Conservation (phyloP, 2,329 filamentous ascomycete genomes). For the Magnaporthiopsis rhizophila region DNA sequence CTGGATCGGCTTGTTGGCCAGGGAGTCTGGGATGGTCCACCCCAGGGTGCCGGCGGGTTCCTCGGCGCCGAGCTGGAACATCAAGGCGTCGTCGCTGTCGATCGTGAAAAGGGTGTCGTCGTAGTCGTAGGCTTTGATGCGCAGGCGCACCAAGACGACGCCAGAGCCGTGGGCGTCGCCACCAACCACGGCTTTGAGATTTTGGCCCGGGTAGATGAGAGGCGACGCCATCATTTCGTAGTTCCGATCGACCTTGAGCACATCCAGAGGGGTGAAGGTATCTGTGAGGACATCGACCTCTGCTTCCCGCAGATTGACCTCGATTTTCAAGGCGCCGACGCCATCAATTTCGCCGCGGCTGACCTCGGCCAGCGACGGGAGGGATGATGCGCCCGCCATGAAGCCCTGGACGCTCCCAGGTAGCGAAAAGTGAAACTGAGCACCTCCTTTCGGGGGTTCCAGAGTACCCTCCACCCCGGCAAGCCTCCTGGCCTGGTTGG, state of each 20-base stretch:
- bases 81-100: not conserved
- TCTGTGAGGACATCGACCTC: constrained; percentile 16
- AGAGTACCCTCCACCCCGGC: constrained; percentile 13
- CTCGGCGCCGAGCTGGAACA: not conserved
- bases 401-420: constrained; percentile 29
- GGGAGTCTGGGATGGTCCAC: constrained; percentile 17
- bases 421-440: constrained; percentile 28
- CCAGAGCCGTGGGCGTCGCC: constrained; percentile 3
- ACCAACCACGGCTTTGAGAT: constrained; percentile 12
- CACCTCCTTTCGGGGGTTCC: constrained; percentile 21
- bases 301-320: not conserved
- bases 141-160: constrained; percentile 5
- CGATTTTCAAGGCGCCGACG: constrained; percentile 6
- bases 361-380: constrained; percentile 6
- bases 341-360: constrained; percentile 9
- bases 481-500: constrained; percentile 19
- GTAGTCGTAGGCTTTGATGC: constrained; percentile 13
- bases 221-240: constrained; percentile 21
- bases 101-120: constrained; percentile 9
- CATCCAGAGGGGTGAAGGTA: constrained; percentile 19
- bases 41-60: not conserved
- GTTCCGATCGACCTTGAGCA: constrained; percentile 11
- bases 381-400: constrained; percentile 7
- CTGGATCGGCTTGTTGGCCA: constrained; percentile 19
- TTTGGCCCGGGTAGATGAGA: constrained; percentile 21